Evolutionary conservation across 495 filamentous ascomycete genomes (phyloP), one percentile per base, ranked within the genome.

Genomic region (Penicillium ochrochloron): DNA sequence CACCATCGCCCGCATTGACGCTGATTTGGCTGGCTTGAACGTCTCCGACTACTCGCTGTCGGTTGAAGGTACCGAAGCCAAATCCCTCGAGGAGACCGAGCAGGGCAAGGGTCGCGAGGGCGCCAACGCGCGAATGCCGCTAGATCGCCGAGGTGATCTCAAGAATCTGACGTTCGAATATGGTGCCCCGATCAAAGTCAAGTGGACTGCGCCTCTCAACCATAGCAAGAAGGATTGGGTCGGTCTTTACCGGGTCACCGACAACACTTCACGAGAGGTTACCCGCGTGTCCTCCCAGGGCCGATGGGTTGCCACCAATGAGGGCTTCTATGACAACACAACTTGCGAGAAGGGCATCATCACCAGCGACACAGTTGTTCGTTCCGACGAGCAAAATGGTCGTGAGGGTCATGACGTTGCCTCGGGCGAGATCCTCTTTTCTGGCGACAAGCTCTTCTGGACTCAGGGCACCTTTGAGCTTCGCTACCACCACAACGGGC

Each of bases 361-460:
- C 17, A 75, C 86, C 9, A 90, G 83, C 62, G 88, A 97, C 66
- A 70, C 82, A 7, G 70, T 77, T 39, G 34, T 90, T 11, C 76
- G 78, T 2, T 80, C 75, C 2, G 69, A 72, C 6, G 66, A 77
- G 21, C 73, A 78, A 23, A 73, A 82, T 10, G 84, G 88, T 57
- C 83, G 79, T 5, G 75, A 80, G 48, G 72, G 69, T 17, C 72
- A 66, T 33, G 74, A 80, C 8, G 59, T 76, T 53, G 77, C 75
- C 2, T 77, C 77, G 7, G 95, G 95, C 61, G 94, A 98, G 74
- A 86, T 98, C 77, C 74, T 91, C 41, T 97, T 99, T 68, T 83
- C 87, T 17, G 94, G 94, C 42, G 93, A 97, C 82, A 98, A 98
- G 80, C 83, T 95, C 15, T 98, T 92, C 87, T 99, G 95, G 95